phyloP scores from a whole-genome alignment of 108 stramenopile genomes.

The Phaeodactylum tricornutum region DNA sequence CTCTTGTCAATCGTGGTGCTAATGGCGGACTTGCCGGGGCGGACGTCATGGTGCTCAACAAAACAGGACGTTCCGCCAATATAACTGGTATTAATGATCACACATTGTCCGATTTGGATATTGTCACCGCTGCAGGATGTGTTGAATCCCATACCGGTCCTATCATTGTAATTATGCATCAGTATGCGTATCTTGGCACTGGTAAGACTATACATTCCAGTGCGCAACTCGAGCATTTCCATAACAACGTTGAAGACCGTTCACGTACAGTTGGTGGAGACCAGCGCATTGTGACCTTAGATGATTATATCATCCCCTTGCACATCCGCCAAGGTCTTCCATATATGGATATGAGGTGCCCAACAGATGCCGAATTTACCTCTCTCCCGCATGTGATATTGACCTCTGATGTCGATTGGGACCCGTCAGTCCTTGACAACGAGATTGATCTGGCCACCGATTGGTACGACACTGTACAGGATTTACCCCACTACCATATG shows the following conservation, averaged over 20 bases:
- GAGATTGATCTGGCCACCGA: not conserved
- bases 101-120: not conserved
- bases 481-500: no score
- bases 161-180: slow-evolving; percentile 7
- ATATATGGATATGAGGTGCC: slow-evolving; percentile 9
- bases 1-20: slow-evolving; percentile 22
- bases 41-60: slow-evolving; percentile 4
- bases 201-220: slow-evolving; percentile 14
- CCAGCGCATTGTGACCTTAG: slow-evolving; percentile 17
- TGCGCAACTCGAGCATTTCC: slow-evolving; percentile 7
- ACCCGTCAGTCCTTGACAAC: slow-evolving; percentile 12
- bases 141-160: slow-evolving; percentile 5
- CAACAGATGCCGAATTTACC: slow-evolving; percentile 17
- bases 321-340: slow-evolving; percentile 9
- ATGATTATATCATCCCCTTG: slow-evolving; percentile 20
- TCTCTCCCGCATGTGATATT: slow-evolving; percentile 22
- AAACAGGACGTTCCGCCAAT: slow-evolving; percentile 5
- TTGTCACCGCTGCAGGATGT: slow-evolving; percentile 14
- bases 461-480: not conserved
- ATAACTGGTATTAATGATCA: slow-evolving; percentile 21
- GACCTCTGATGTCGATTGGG: slow-evolving; percentile 22
- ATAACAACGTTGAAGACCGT: slow-evolving; percentile 8
- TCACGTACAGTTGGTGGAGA: slow-evolving; percentile 6
- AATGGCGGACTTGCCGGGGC: slow-evolving; percentile 18
- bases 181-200: slow-evolving; percentile 5